These are phyloP conservation scores for Clavispora fructus DNA, from an alignment of 805 yeast genomes.

Conservation along the genomic window DNA sequence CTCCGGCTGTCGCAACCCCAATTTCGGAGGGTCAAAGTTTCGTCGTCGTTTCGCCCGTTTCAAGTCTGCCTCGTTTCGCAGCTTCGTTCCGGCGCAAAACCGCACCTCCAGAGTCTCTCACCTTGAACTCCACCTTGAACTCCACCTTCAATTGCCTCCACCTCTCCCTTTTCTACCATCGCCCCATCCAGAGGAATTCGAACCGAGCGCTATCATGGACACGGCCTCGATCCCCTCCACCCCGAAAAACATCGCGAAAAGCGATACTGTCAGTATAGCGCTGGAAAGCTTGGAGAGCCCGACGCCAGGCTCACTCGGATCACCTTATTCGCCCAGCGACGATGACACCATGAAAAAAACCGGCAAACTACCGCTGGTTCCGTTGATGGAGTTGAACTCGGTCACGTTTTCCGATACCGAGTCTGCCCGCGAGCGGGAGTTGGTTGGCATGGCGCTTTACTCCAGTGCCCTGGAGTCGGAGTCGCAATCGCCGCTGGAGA, in stretches of 20 bases:
- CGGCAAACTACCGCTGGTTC: constrained; percentile 1
- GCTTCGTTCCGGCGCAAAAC: neutral
- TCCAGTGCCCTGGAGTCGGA: constrained; percentile 18
- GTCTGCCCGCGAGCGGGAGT: constrained; percentile 3
- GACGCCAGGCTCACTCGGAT: constrained; percentile 1
- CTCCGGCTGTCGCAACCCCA: too few relatives aligned
- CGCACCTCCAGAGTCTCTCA: neutral
- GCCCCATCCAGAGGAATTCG: too few relatives aligned
- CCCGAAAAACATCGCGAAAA: neutral
- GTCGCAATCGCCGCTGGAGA: constrained; percentile 5
- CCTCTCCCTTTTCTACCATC: neutral
- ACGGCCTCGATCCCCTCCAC: neutral
- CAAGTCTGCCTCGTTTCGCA: neutral
- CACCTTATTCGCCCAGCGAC: constrained; percentile 1
- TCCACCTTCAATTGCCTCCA: neutral
- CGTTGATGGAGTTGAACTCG: constrained; percentile 2
- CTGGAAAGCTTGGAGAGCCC: neutral
- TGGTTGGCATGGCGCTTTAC: constrained; percentile 6
- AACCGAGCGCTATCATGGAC: neutral
- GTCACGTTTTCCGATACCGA: constrained; percentile 4
- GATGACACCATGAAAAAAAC: neutral
- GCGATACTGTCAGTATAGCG: neutral
- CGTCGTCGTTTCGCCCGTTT: neutral
- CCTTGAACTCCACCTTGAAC: neutral
- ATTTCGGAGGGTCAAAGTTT: too few relatives aligned